phyloP scores from a whole-genome alignment of 441 rosid genomes.

The Flueggea neowawraea region DNA sequence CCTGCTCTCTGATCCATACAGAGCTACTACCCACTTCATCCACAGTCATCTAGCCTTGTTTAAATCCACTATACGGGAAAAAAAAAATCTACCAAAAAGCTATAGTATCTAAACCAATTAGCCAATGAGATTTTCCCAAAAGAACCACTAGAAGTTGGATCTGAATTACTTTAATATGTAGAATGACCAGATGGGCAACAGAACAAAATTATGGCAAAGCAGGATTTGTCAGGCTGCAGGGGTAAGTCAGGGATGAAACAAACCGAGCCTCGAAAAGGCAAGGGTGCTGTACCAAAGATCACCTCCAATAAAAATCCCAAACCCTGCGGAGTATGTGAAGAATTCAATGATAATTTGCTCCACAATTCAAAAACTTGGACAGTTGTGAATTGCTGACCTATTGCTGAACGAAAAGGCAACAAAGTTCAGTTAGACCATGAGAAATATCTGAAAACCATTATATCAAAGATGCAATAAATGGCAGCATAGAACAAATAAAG shows the following conservation, averaged over 20 bases:
- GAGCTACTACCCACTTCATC: slow-evolving; percentile 69
- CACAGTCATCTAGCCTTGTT: slow-evolving; percentile 54
- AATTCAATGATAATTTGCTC: slow-evolving; percentile 48
- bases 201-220: slow-evolving; percentile 21
- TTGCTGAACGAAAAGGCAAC: slow-evolving; percentile 37
- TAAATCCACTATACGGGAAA: slow-evolving; percentile 20
- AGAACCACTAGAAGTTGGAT: slow-evolving; percentile 20
- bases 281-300: slow-evolving; percentile 34
- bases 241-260: slow-evolving; percentile 11
- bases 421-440: slow-evolving; percentile 45
- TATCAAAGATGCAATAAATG: slow-evolving; percentile 36
- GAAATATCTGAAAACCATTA: slow-evolving; percentile 54
- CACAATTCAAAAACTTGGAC: slow-evolving; percentile 38
- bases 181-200: slow-evolving; percentile 18
- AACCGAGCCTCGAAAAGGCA: slow-evolving; percentile 28
- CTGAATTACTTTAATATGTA: slow-evolving; percentile 20
- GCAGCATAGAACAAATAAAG: slow-evolving; percentile 22
- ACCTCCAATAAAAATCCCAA: slow-evolving; percentile 42
- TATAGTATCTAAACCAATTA: slow-evolving; percentile 18
- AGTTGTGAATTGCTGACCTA: slow-evolving; percentile 61
- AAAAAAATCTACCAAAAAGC: slow-evolving; percentile 20
- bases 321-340: slow-evolving; percentile 36
- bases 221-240: slow-evolving; percentile 21
- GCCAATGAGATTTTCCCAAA: slow-evolving; percentile 2
- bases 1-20: slow-evolving; percentile 85